A percentile compares a stretch with the other conserved stretches of the same genome.
phyloP scores from a whole-genome alignment of 495 filamentous ascomycete species.

The Corynascus novoguineensis region DNA sequence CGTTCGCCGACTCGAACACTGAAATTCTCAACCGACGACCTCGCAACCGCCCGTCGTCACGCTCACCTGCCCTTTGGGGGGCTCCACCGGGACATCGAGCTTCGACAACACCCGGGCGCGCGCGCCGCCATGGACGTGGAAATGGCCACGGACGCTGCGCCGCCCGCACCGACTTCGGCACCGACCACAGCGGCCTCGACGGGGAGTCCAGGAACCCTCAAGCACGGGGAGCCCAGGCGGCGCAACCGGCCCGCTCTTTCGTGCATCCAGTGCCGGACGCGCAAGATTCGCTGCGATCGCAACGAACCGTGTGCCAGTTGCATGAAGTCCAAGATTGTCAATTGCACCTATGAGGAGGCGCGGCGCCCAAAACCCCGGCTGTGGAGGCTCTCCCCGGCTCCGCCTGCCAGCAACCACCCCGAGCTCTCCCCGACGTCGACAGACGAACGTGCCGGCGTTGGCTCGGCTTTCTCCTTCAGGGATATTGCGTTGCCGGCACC shows the following conservation, averaged over 20 bases:
- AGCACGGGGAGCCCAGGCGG: constrained; percentile 25
- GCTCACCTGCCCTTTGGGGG: background rate
- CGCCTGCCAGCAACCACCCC: constrained; percentile 16
- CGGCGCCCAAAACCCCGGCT: constrained; percentile 30
- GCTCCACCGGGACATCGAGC: constrained; percentile 12
- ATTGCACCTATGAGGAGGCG: constrained; percentile 41
- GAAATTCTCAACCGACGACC: background rate
- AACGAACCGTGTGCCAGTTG: constrained; percentile 49
- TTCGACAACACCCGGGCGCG: background rate
- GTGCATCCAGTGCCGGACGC: constrained; percentile 48
- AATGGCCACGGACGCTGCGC: constrained; percentile 16
- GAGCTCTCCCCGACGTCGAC: constrained; percentile 14
- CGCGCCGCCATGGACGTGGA: constrained; percentile 21
- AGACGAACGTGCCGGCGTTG: constrained; percentile 11
- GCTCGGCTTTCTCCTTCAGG: constrained; percentile 10
- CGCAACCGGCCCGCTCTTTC: constrained; percentile 44
- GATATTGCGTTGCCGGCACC: constrained; percentile 8
- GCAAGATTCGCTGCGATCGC: constrained; percentile 54
- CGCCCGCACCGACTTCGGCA: constrained; percentile 7
- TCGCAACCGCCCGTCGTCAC: background rate
- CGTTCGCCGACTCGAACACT: background rate
- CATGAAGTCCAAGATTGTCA: constrained; percentile 40
- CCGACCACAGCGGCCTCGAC: constrained; percentile 7
- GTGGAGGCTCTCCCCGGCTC: constrained; percentile 28
- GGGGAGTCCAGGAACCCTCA: constrained; percentile 3